Evolutionary conservation across 2,329 filamentous ascomycete species (phyloP).

Genomic region (Aspergillus sp.): DNA sequence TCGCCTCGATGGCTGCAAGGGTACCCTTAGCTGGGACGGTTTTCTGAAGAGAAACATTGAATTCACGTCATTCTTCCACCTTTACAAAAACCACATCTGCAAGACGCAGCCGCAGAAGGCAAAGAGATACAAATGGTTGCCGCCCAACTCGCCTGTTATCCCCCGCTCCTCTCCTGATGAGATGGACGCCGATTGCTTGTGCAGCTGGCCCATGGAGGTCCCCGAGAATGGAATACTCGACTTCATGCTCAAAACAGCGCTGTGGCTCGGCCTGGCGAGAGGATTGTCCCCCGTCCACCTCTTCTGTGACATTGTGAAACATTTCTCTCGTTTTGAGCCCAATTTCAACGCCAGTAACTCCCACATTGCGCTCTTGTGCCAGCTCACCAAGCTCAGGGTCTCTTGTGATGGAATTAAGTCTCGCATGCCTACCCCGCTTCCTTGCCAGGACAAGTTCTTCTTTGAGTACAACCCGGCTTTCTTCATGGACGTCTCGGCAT

Average conservation of each 20-base stretch:
- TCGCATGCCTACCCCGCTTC: slow-evolving; percentile 5
- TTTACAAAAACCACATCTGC: slow-evolving; percentile 13
- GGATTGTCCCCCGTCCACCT: slow-evolving; percentile 23
- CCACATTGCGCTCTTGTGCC: slow-evolving; percentile 8
- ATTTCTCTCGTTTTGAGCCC: slow-evolving; percentile 14
- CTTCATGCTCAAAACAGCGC: slow-evolving; percentile 17
- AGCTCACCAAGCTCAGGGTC: slow-evolving; percentile 11
- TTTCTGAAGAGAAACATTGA: slow-evolving; percentile 12
- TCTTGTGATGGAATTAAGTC: slow-evolving; percentile 5
- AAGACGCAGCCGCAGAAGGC: slow-evolving; percentile 10
- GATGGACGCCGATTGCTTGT: slow-evolving; percentile 6
- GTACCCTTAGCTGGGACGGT: slow-evolving; percentile 12
- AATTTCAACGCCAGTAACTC: not conserved
- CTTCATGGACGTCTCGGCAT: slow-evolving; percentile 13
- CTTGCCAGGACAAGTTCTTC: slow-evolving; percentile 4
- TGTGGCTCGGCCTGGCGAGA: slow-evolving; percentile 22
- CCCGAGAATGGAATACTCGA: slow-evolving; percentile 4
- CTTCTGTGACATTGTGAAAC: slow-evolving; percentile 20
- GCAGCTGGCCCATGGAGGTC: slow-evolving; percentile 8
- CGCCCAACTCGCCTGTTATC: slow-evolving; percentile 5
- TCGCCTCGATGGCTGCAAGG: slow-evolving; percentile 15
- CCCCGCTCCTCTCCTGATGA: slow-evolving; percentile 8
- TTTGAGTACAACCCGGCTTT: slow-evolving; percentile 10
- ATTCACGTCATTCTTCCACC: slow-evolving; percentile 13
- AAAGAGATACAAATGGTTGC: slow-evolving; percentile 13